Base-by-base conservation (phyloP, 108 stramenopile genomes). In the Licmophora abbreviata region DNA sequence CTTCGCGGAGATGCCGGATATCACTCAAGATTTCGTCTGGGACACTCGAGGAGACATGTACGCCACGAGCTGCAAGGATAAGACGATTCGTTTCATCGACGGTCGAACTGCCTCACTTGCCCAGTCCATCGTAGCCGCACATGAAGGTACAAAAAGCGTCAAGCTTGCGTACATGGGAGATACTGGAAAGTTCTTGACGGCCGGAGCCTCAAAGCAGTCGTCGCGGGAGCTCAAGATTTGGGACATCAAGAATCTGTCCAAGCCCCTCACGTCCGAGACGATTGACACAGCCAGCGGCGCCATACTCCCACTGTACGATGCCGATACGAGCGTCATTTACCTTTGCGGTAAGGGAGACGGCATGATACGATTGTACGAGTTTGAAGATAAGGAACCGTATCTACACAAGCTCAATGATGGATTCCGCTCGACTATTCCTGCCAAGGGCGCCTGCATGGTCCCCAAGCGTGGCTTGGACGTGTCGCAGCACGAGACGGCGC, bases 261-360 rank as follows among this genome's bases (percentile, higher is more conserved):
- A 73, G 49, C 93, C 90, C 20, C 44, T 97, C 32, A 61, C 64
- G 48, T 62, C 54, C 36, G 82, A 93, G 49, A 83, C 92, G 38
- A 81, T 99, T 48, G 99, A 99, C 66, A 92, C 88, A 51, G 95
- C 97, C 6, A 85, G 97, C 0, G 99, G 99, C 37, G 97, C 94
- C 6, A 65, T 99, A 56, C 79, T 97, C 58, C 99, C 99, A 6
- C 87, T 98, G 66, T 99, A 74, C 52, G 99, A 99, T 59, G 45
- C 52, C 11, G 97, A 95, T 61, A 95, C 91, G 14, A 62, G 60
- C 54, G 78, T 99, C 5, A 74, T 99, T 21, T 99, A 95, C 79
- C 77, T 99, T 30, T 90, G 87, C 49, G 99, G 97, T 42, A 99
- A 99, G 81, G 99, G 99, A 21, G 97, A 99, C 69, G 99, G 97